phyloP scores from a whole-genome alignment of 805 yeast species.

The Cyberlindnera xishuangbannaensis region DNA sequence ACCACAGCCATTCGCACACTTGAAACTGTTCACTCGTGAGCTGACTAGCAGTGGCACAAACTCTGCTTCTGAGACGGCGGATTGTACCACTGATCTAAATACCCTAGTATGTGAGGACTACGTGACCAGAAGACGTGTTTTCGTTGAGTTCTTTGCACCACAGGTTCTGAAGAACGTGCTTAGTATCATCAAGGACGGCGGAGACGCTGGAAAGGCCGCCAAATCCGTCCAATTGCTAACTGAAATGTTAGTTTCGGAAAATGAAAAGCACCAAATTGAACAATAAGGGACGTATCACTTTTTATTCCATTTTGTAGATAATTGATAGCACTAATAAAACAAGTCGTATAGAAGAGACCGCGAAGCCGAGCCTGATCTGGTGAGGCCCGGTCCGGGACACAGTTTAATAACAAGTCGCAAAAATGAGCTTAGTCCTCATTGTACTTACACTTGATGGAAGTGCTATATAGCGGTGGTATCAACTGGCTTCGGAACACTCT shows the following conservation, averaged over 20 bases:
- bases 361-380: no score
- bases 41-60: constrained; percentile 19
- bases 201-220: constrained; percentile 56
- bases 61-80: constrained; percentile 7
- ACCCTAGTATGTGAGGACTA: constrained; percentile 55
- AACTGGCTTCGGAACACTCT: no score
- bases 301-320: no score
- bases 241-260: constrained; percentile 8
- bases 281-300: no score
- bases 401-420: constrained; percentile 10
- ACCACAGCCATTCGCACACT: constrained; percentile 59
- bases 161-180: constrained; percentile 47
- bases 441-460: no score
- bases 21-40: constrained; percentile 51
- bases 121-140: constrained; percentile 45
- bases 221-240: constrained; percentile 19
- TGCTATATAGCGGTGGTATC: no score
- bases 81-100: constrained; percentile 31
- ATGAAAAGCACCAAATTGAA: constrained; percentile 3
- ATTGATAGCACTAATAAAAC: background rate
- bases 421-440: no score
- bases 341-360: background rate
- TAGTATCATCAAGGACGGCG: constrained; percentile 59
- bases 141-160: constrained; percentile 46
- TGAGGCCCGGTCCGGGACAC: constrained; percentile 6